A percentile compares a stretch with the other conserved stretches of the same genome.
These are phyloP conservation scores for Syzygium oleosum DNA, from an alignment of 345 rosid genomes.

Conservation along the genomic window DNA sequence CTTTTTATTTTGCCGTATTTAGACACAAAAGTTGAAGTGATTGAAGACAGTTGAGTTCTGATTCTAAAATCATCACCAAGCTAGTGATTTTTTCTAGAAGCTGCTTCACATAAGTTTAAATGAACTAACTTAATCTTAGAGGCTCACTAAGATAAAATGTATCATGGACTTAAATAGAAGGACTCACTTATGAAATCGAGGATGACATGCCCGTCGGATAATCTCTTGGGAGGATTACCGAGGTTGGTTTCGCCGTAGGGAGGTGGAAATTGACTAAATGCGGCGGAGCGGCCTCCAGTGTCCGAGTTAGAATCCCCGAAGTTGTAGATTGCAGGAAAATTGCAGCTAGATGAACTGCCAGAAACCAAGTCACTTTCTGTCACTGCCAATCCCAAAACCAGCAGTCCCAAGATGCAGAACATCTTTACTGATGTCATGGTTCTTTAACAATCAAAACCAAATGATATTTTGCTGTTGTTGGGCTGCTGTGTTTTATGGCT, in stretches of 20 bases:
- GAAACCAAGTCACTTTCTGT: neutral
- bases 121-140: neutral
- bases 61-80: neutral
- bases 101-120: neutral
- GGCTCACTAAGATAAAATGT: neutral
- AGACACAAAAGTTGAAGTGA: neutral
- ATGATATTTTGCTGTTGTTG: neutral
- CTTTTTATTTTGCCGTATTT: neutral
- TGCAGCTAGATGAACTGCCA: neutral
- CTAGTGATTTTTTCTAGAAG: neutral
- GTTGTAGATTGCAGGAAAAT: slow-evolving; percentile 17
- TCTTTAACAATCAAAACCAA: neutral
- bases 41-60: neutral
- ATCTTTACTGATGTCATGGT: neutral
- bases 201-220: slow-evolving; percentile 64
- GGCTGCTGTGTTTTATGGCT: neutral
- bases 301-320: slow-evolving; percentile 86
- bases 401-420: neutral
- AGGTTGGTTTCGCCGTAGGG: slow-evolving; percentile 49
- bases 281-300: slow-evolving; percentile 50
- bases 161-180: neutral
- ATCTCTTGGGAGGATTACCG: slow-evolving; percentile 45
- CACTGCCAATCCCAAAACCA: neutral
- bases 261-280: slow-evolving; percentile 15
- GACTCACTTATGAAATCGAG: slow-evolving; percentile 52